Conservation (phyloP, 352 stramenopile genomes). For the Phytophthora idaei region DNA sequence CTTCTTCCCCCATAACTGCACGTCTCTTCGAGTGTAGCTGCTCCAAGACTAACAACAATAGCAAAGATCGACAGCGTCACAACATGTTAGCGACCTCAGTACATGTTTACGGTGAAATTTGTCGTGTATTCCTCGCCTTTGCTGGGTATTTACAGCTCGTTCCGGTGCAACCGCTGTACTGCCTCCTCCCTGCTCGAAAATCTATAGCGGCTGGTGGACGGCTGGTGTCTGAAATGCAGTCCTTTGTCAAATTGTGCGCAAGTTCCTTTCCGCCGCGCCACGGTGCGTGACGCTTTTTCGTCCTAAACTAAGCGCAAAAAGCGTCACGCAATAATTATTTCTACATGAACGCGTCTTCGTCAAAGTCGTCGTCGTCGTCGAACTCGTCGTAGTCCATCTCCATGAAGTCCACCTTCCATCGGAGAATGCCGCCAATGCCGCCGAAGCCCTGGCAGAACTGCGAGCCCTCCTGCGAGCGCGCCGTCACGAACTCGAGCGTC, state of each 20-base stretch:
- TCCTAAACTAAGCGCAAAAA: conserved; percentile 36
- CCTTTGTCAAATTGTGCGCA: conserved; percentile 30
- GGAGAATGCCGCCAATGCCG: conserved; percentile 98
- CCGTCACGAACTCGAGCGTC: conserved; percentile 98
- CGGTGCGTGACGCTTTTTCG: conserved; percentile 39
- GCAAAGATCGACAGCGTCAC: no score
- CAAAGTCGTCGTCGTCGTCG: conserved; percentile 91
- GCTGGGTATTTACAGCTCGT: conserved; percentile 28
- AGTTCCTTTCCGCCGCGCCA: conserved; percentile 42
- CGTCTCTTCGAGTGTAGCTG: conserved; percentile 18
- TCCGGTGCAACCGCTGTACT: conserved; percentile 12
- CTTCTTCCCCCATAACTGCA: conserved; percentile 12
- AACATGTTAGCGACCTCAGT: background rate
- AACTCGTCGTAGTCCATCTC: conserved; percentile 96
- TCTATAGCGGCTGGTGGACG: conserved; percentile 28
- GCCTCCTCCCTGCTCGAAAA: conserved; percentile 29
- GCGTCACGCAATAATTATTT: conserved; percentile 72
- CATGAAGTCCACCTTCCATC: conserved; percentile 99
- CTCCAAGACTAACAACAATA: no score
- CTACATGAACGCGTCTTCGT: conserved; percentile 88
- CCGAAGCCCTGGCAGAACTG: conserved; percentile 99
- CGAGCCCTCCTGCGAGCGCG: conserved; percentile 97
- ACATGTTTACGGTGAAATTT: conserved; percentile 4
- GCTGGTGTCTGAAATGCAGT: conserved; percentile 27
- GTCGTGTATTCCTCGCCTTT: conserved; percentile 37